These are phyloP conservation scores for Arabidopsis hybrid DNA, from an alignment of 441 rosid genomes.

Conservation along the genomic window DNA sequence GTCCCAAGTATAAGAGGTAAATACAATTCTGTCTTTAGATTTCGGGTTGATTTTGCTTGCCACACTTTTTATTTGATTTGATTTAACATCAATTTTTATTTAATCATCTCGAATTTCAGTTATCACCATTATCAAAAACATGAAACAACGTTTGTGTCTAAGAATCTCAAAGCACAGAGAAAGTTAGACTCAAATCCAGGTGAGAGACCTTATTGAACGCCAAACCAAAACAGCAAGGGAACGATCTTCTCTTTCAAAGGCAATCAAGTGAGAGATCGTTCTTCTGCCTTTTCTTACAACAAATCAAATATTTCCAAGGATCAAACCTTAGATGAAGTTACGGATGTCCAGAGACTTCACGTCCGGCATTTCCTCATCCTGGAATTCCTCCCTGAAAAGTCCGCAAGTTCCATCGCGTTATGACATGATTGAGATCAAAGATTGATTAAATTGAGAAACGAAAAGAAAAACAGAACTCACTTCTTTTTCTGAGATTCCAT, in stretches of 20 bases:
- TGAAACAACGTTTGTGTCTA: slow-evolving; percentile 16
- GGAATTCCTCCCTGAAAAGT: slow-evolving; percentile 85
- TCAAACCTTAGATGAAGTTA: slow-evolving; percentile 72
- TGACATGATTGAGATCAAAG: slow-evolving; percentile 4
- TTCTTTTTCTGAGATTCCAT: slow-evolving; percentile 94
- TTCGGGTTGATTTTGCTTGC: not conserved
- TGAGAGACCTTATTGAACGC: slow-evolving; percentile 38
- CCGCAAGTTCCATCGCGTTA: not conserved
- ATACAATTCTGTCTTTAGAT: not conserved
- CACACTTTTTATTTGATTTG: not conserved
- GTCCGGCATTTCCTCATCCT: slow-evolving; percentile 73
- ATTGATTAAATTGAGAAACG: not conserved
- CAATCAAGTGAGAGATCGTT: slow-evolving; percentile 6
- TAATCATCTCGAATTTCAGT: slow-evolving; percentile 7
- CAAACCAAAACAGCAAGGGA: slow-evolving; percentile 26
- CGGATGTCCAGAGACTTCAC: slow-evolving; percentile 92
- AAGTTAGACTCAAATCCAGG: slow-evolving; percentile 35
- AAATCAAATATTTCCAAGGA: slow-evolving; percentile 35
- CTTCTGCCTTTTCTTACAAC: slow-evolving; percentile 37
- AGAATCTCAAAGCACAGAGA: slow-evolving; percentile 23
- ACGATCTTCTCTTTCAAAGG: slow-evolving; percentile 29
- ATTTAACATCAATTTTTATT: slow-evolving; percentile 7
- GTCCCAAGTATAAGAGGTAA: too few species aligned
- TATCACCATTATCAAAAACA: slow-evolving; percentile 45
- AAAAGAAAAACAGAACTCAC: slow-evolving; percentile 45